Base-by-base conservation (phyloP, 768 basidiomycete species). In the Kwoniella europaea region DNA sequence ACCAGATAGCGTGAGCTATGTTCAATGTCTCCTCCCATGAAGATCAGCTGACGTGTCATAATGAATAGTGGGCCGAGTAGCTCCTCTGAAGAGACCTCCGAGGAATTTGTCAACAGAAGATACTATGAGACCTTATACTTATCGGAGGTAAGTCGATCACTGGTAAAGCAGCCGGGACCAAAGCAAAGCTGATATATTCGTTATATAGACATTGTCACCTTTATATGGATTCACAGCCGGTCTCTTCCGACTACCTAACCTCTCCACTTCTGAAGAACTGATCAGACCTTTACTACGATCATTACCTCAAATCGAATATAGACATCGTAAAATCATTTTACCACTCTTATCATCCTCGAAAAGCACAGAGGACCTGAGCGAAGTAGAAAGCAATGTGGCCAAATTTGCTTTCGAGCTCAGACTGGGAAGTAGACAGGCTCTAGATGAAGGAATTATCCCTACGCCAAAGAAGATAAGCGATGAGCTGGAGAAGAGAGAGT, bases 401-500 rank as follows among this genome's bases (percentile, higher is more conserved):
- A 41, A 22, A 10, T 59, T 68, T 16, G 71, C 69, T n/a, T 35
- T 76, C 3, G 66, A 71, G 15, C 61, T 79, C 4, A 24, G 78
- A n/a, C 10, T 41, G 7, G 60, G 71, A 15, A 71, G 76, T 63
- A 65, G 73, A 63, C 43, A 43, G 1, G 73, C 68, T 9, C 35
- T 60, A 7, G 76, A 76, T 9, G 73, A 73, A 16, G 72, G 62
- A 15, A 43, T 44, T 20, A 52, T 67, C 22, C 52, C 63, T 7
- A 42, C 62, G 22, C 62, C 70, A 10, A 76, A 77, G 71, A 72
- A 70, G 44, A 46, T 77, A 24, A 20, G 50, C 2, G 80, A 82
- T 27, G 81, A 82, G 66, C 61, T 80, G 6, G 81, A 82, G 60
- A 66, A 74, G 44, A 56, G 81, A 78, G 81, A 82, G 81, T 80